Conservation (phyloP, 768 basidiomycete genomes). For the Mycena filopes region DNA sequence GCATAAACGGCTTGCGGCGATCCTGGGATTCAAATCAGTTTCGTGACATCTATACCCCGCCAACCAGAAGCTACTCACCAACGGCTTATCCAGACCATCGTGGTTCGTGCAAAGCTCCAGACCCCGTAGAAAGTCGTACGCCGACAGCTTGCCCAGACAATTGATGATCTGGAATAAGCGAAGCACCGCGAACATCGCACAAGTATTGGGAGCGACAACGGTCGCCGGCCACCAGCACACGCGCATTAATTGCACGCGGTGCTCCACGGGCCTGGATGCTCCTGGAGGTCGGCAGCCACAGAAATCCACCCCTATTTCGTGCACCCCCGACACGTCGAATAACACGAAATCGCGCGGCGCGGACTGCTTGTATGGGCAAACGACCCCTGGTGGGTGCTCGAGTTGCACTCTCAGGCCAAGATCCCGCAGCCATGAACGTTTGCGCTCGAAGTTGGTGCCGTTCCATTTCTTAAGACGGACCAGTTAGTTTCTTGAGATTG, state of each 20-base stretch:
- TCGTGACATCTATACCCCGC: background rate
- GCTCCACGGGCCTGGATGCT: background rate
- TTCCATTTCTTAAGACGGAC: conserved; percentile 1
- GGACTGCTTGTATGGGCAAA: background rate
- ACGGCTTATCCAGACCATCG: conserved; percentile 9
- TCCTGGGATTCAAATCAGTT: conserved; percentile 3
- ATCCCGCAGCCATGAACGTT: background rate
- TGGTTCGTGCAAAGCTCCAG: conserved; percentile 3
- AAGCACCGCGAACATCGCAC: conserved; percentile 18
- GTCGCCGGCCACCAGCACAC: conserved; percentile 32
- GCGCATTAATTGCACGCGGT: conserved; percentile 14
- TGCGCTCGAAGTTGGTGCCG: background rate
- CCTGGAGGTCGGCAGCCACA: conserved; percentile 17
- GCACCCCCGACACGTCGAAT: conserved; percentile 21
- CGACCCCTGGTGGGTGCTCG: background rate
- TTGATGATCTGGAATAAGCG: conserved; percentile 28
- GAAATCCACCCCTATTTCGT: conserved; percentile 20
- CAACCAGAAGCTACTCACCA: background rate
- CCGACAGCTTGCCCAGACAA: conserved; percentile 23
- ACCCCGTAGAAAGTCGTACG: conserved; percentile 24
- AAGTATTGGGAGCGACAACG: conserved; percentile 10
- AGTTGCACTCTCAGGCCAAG: conserved; percentile 30
- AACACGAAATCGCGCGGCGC: conserved; percentile 9
- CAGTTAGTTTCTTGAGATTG: no score
- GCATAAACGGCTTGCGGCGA: conserved; percentile 25